A percentile compares a stretch with the other conserved stretches of the same genome.
phyloP scores from a whole-genome alignment of 2,329 filamentous ascomycete species.

The Metarhizium rileyi region DNA sequence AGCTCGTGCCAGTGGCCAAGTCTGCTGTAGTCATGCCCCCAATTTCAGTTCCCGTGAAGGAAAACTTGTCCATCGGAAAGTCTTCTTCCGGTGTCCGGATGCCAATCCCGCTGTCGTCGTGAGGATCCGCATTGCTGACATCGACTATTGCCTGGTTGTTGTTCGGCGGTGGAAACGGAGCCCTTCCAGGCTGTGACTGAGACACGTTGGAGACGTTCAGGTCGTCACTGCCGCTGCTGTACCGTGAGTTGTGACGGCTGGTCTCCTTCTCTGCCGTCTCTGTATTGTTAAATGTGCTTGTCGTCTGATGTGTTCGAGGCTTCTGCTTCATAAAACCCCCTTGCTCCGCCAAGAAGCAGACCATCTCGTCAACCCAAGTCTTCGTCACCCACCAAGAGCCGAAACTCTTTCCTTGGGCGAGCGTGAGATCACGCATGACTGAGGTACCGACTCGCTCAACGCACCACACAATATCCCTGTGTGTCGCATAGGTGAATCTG shows the following conservation, averaged over 20 bases:
- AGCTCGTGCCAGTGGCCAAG: conserved; percentile 12
- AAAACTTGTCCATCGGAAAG: conserved; percentile 50
- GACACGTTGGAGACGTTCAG: conserved; percentile 33
- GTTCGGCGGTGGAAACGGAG: conserved; percentile 37
- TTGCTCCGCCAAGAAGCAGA: conserved; percentile 78
- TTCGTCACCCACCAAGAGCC: conserved; percentile 95
- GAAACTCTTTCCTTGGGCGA: conserved; percentile 69
- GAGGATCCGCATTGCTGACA: conserved; percentile 33
- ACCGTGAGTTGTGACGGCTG: conserved; percentile 26
- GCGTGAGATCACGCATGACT: conserved; percentile 71
- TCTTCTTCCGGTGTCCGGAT: conserved; percentile 60
- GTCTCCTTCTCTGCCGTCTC: conserved; percentile 26
- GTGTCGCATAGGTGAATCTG: conserved; percentile 64
- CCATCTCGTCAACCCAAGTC: conserved; percentile 92
- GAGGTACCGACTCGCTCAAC: conserved; percentile 67
- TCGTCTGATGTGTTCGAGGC: conserved; percentile 22
- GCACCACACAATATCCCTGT: conserved; percentile 65
- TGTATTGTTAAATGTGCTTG: conserved; percentile 21
- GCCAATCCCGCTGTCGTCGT: conserved; percentile 68
- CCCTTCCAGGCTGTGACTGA: conserved; percentile 38
- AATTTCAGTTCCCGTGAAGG: conserved; percentile 29
- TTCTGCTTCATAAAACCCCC: conserved; percentile 72
- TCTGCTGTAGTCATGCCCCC: conserved; percentile 24
- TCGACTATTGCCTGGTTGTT: conserved; percentile 30
- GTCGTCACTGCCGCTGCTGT: conserved; percentile 37